Percentiles rank a stretch among this genome's conserved stretches.
Evolutionary conservation across 441 rosid genomes (phyloP).

Genomic region (Populus trichocarpa): DNA sequence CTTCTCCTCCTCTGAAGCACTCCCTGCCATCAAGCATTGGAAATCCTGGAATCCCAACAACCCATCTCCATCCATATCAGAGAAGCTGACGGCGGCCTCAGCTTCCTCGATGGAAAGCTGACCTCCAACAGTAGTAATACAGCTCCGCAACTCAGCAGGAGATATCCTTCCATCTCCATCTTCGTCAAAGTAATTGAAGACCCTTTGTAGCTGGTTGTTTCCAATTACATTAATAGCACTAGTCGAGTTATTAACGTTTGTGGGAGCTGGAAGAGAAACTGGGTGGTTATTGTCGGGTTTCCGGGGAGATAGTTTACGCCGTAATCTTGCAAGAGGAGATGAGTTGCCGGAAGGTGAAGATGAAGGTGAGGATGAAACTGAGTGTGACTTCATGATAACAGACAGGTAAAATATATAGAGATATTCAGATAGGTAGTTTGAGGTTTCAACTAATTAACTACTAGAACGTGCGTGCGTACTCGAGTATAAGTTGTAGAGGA

Average conservation of each 20-base stretch:
- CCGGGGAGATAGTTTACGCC: slow-evolving; percentile 28
- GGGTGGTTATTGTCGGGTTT: slow-evolving; percentile 4
- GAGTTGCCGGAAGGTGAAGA: neutral
- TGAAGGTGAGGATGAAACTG: neutral
- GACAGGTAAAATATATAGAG: neutral
- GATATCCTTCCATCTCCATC: slow-evolving; percentile 60
- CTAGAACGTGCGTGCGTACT: neutral
- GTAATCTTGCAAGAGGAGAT: slow-evolving; percentile 15
- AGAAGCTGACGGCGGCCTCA: slow-evolving; percentile 37
- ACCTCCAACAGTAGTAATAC: slow-evolving; percentile 42
- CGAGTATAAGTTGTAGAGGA: neutral
- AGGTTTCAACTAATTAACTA: neutral
- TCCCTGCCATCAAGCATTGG: slow-evolving; percentile 43
- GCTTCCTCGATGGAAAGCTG: slow-evolving; percentile 48
- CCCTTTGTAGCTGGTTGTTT: slow-evolving; percentile 30
- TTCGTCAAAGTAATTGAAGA: slow-evolving; percentile 56
- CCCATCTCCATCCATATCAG: slow-evolving; percentile 58
- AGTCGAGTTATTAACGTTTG: neutral
- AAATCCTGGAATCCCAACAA: slow-evolving; percentile 50
- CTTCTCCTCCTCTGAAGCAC: slow-evolving; percentile 36
- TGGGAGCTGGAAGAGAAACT: neutral
- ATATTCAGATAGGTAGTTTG: neutral
- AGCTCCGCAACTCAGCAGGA: slow-evolving; percentile 45
- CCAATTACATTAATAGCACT: neutral
- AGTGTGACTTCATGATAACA: neutral